A percentile compares a stretch with the other conserved stretches of the same genome.
These are phyloP conservation scores for Dothistroma septosporum DNA, from an alignment of 2,329 filamentous ascomycete species.

Conservation along the genomic window DNA sequence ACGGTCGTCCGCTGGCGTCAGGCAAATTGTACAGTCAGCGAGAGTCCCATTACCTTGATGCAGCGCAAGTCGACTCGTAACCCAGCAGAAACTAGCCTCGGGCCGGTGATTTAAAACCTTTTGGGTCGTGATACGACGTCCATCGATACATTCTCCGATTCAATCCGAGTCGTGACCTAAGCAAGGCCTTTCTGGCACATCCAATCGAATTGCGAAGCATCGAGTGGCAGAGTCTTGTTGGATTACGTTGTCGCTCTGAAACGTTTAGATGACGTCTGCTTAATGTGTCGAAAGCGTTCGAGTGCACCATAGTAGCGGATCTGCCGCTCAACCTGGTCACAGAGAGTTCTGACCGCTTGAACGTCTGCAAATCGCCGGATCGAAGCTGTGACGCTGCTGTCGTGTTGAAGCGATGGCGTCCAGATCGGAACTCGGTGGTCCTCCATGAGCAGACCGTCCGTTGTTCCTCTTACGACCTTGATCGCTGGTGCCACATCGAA, in stretches of 20 bases:
- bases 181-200: background rate
- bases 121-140: background rate
- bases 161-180: background rate
- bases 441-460: slow-evolving; percentile 2
- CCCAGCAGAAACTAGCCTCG: background rate
- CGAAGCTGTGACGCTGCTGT: background rate
- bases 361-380: background rate
- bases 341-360: background rate
- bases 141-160: background rate
- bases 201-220: background rate
- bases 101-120: background rate
- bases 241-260: background rate
- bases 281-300: background rate
- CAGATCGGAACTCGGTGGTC: background rate
- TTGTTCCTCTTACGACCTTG: slow-evolving; percentile 5
- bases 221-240: background rate
- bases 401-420: background rate
- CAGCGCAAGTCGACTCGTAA: background rate
- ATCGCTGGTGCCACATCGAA: slow-evolving; percentile 2
- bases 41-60: background rate
- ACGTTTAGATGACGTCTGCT: background rate
- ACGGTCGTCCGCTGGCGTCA: slow-evolving; percentile 4
- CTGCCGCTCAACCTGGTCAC: background rate
- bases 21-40: slow-evolving; percentile 11
- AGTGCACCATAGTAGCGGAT: background rate